Percentiles rank a stretch among this genome's conserved stretches.
Conservation (phyloP, 2,329 filamentous ascomycete species). For the Trichophaea hybrida region DNA sequence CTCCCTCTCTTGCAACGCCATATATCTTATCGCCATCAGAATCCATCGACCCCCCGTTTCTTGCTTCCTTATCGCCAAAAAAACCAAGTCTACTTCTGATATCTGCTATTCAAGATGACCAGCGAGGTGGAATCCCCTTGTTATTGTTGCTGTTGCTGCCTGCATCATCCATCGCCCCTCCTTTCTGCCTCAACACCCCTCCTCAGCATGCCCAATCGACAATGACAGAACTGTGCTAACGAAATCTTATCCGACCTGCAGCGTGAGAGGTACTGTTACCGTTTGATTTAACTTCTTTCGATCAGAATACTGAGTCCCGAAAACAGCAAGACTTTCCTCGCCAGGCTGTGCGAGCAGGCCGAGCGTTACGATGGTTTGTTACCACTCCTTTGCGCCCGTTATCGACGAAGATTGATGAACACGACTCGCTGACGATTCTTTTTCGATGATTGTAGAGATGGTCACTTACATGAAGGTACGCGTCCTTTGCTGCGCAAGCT, state of each 20-base stretch:
- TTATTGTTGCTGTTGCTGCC: conserved; percentile 16
- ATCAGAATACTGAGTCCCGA: conserved; percentile 16
- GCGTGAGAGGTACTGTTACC: conserved; percentile 22
- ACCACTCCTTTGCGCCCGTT: not conserved
- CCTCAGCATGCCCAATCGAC: conserved; percentile 5
- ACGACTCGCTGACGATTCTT: conserved; percentile 27
- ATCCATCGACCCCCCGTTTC: not conserved
- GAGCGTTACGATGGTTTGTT: conserved; percentile 80
- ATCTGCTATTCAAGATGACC: conserved; percentile 19
- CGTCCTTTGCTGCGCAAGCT: conserved; percentile 18
- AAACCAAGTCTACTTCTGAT: conserved; percentile 4
- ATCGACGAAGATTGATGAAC: not conserved
- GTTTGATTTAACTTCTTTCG: not conserved
- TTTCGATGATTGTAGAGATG: conserved; percentile 51
- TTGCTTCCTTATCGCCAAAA: conserved; percentile 5
- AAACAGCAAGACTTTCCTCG: conserved; percentile 95
- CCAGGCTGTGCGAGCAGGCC: conserved; percentile 98
- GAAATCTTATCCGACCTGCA: conserved; percentile 7
- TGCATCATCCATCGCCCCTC: conserved; percentile 21
- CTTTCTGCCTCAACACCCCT: conserved; percentile 2
- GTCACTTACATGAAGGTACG: conserved; percentile 93
- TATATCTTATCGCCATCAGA: not conserved
- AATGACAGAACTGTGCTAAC: conserved; percentile 16
- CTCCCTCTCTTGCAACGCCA: not conserved
- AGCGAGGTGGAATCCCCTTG: conserved; percentile 19